Percentiles rank a stretch among this genome's conserved stretches.
These are phyloP conservation scores for Niveomyces coronatus DNA, from an alignment of 2,329 filamentous ascomycete genomes.

Conservation along the genomic window DNA sequence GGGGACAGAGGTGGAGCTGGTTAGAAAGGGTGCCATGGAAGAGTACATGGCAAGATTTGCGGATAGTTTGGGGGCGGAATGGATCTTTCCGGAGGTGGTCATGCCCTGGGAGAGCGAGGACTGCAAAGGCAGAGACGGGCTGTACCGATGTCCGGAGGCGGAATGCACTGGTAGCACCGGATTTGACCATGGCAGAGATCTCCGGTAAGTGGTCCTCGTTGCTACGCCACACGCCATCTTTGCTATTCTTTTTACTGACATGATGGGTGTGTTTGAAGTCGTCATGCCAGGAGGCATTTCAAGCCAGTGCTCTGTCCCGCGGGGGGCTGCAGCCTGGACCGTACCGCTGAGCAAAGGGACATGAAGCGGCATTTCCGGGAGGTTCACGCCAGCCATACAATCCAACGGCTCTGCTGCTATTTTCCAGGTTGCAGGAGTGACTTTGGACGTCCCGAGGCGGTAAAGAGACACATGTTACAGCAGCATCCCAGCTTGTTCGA, in stretches of 20 bases:
- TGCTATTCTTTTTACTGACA: not conserved
- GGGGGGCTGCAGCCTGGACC: not conserved
- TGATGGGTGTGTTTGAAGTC: not conserved
- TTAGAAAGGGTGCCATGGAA: not conserved
- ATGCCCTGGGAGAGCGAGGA: not conserved
- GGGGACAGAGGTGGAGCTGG: not conserved
- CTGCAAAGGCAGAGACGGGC: not conserved
- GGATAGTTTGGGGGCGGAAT: not conserved
- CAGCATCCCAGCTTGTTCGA: not conserved
- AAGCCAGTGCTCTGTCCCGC: not conserved
- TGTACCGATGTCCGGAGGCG: not conserved
- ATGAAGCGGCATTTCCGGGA: constrained; percentile 5
- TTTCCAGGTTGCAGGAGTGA: not conserved
- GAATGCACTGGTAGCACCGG: not conserved
- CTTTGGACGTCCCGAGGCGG: not conserved
- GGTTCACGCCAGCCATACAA: constrained; percentile 1
- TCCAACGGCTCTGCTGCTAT: not conserved
- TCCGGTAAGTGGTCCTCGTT: not conserved
- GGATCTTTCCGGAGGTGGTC: not conserved
- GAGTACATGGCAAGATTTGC: not conserved
- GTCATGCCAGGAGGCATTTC: constrained; percentile 1
- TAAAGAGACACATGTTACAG: not conserved
- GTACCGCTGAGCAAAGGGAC: constrained; percentile 3
- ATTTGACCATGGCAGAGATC: not conserved
- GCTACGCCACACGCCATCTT: not conserved